Base-by-base conservation (phyloP, 768 basidiomycete genomes). In the Amanita phalloides region DNA sequence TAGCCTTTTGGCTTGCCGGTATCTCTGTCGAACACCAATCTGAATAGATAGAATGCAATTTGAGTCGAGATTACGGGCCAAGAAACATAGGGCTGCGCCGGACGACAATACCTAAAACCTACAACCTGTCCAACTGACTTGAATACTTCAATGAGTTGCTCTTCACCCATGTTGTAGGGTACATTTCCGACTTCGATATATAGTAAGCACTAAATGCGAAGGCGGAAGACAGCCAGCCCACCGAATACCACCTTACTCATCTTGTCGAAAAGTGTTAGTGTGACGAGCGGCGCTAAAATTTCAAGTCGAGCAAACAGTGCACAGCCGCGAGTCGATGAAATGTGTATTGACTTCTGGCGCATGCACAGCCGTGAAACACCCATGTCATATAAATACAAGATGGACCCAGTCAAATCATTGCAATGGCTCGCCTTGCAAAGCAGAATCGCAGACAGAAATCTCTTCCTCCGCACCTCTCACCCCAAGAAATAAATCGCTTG, bases 1-100 rank as follows among this genome's bases (percentile, higher is more conserved):
- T 93, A 95, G 26, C 92, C 92, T 68, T 84, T 86, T 47, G 92
- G 90, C 64, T 94, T 94, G 50, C 90, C 91, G n/a, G 91, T 92
- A 53, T 90, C 90, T 62, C 90, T 74, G 71, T 92, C 90, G 67
- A 87, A 90, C 44, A 91, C 89, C 45, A 92, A 75, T 65, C 90
- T 92, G 58, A 28, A 55, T 49, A 53, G 58, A 39, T 25, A 17
- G 53, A 53, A 47, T 5, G 8, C 35, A 48, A 49, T 43, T 44
- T 60, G 51, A 55, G 51, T 41, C 33, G n/a, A 33, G 45, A 2
- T 49, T 21, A 51, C 20, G 10, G 44, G 23, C 14, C 20, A 37
- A 45, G 23, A n/a, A 25, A 25, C 20, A 30, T 23, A 53, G 45
- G 47, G 39, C 33, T 38, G 53, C 49, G 54, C 33, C 32, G 42